Evolutionary conservation across 1,284 basidiomycete genomes (phyloP).

Genomic region (Boletus calvinii): DNA sequence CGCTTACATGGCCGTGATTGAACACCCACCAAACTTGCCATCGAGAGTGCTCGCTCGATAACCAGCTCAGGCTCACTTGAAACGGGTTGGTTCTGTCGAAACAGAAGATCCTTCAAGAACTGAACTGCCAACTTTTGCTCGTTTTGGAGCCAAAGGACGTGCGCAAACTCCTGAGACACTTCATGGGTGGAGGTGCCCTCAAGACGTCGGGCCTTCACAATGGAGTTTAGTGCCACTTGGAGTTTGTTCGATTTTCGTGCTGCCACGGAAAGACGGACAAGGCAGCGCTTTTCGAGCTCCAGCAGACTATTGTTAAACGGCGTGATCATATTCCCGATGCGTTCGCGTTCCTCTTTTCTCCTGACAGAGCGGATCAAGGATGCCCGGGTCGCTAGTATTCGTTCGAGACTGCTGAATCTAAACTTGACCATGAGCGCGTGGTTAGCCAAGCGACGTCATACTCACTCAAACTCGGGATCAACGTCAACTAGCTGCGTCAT

Average conservation of each 20-base stretch:
- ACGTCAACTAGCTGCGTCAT: conserved; percentile 50
- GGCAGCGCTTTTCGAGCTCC: conserved; percentile 67
- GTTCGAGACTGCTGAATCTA: conserved; percentile 79
- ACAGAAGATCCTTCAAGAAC: conserved; percentile 57
- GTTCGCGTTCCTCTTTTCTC: conserved; percentile 63
- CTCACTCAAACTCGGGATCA: conserved; percentile 66
- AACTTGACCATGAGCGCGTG: conserved; percentile 15
- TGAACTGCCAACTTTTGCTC: conserved; percentile 86
- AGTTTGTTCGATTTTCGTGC: conserved; percentile 70
- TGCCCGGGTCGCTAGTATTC: conserved; percentile 78
- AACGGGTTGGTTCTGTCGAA: conserved; percentile 16
- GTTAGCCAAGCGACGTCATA: conserved; percentile 1
- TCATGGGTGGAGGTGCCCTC: conserved; percentile 49
- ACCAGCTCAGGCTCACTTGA: conserved; percentile 15
- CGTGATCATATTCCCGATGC: conserved; percentile 68
- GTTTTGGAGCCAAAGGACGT: conserved; percentile 86
- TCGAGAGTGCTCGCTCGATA: conserved; percentile 46
- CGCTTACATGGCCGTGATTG: neutral
- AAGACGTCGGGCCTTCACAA: conserved; percentile 72
- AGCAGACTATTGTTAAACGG: conserved; percentile 54
- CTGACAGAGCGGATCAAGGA: conserved; percentile 75
- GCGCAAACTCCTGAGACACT: conserved; percentile 81
- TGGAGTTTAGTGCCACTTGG: conserved; percentile 86
- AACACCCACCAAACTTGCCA: conserved; percentile 59
- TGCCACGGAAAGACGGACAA: conserved; percentile 71